Evolutionary conservation across 1,284 basidiomycete species (phyloP).

Genomic region (Sphaerobolus stellatus): DNA sequence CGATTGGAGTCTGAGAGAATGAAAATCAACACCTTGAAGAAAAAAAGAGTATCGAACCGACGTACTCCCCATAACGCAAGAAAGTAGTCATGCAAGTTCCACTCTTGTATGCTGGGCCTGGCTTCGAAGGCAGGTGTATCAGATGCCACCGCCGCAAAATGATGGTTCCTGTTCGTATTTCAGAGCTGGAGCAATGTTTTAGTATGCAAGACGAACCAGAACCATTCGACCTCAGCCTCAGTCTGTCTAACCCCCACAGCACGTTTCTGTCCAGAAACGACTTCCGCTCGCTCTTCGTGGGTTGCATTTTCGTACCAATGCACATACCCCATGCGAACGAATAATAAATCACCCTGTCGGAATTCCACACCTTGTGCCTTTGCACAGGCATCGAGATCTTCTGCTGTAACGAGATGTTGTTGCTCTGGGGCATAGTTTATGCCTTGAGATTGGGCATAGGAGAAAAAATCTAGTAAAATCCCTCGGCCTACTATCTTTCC

Average conservation of each 20-base stretch:
- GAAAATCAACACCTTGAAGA: not conserved
- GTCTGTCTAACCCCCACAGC: not conserved
- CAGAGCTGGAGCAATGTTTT: not conserved
- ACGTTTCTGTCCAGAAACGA: not conserved
- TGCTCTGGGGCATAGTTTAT: not conserved
- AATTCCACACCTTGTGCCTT: not conserved
- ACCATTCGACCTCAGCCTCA: conserved; percentile 1
- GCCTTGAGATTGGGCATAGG: conserved; percentile 5
- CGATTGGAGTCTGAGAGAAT: not conserved
- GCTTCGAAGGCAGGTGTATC: not conserved
- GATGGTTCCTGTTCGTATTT: not conserved
- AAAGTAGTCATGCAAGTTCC: conserved; percentile 1
- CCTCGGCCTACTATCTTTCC: conserved; percentile 10
- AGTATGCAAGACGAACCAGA: not conserved
- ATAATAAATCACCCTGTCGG: not conserved
- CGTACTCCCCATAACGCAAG: not conserved
- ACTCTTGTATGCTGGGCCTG: not conserved
- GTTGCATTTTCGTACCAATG: not conserved
- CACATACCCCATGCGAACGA: conserved; percentile 1
- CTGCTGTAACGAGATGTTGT: not conserved
- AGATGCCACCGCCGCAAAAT: conserved; percentile 1
- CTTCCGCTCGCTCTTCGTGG: not conserved
- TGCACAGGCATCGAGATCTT: not conserved
- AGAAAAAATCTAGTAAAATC: conserved; percentile 3
- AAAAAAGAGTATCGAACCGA: not conserved